Evolutionary conservation across 108 stramenopile species (phyloP).

Genomic region (Epithemia pelagica): DNA sequence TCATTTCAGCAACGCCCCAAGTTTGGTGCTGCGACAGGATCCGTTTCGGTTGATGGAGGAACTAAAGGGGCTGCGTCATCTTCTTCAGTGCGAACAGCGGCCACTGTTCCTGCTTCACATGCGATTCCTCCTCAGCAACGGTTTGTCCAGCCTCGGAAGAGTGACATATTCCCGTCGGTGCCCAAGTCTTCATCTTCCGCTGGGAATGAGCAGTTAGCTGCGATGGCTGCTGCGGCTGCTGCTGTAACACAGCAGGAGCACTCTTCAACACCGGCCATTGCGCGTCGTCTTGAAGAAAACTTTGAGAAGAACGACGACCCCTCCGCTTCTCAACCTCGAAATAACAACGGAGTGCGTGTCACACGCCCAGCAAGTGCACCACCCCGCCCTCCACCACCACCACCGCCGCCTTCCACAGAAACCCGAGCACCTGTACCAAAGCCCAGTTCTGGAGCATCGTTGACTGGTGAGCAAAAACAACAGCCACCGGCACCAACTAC

Average conservation of each 20-base stretch:
- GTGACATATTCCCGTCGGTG: constrained; percentile 10
- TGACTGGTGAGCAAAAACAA: background rate
- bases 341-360: too few species aligned
- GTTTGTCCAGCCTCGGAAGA: background rate
- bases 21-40: too few species aligned
- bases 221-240: background rate
- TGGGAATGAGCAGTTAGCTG: background rate
- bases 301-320: background rate
- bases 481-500: background rate
- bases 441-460: background rate
- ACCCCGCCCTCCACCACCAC: background rate
- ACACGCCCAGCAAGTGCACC: background rate
- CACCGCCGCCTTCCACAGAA: background rate
- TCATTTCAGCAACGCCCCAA: constrained; percentile 5
- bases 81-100: background rate
- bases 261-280: background rate
- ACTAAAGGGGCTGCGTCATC: background rate
- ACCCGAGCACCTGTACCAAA: background rate
- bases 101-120: background rate
- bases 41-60: background rate
- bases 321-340: too few species aligned
- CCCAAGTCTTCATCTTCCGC: background rate
- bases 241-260: background rate
- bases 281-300: background rate
- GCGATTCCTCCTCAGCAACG: background rate